phyloP scores from a whole-genome alignment of 2,329 filamentous ascomycete species.

The Macrophomina phaseolina region DNA sequence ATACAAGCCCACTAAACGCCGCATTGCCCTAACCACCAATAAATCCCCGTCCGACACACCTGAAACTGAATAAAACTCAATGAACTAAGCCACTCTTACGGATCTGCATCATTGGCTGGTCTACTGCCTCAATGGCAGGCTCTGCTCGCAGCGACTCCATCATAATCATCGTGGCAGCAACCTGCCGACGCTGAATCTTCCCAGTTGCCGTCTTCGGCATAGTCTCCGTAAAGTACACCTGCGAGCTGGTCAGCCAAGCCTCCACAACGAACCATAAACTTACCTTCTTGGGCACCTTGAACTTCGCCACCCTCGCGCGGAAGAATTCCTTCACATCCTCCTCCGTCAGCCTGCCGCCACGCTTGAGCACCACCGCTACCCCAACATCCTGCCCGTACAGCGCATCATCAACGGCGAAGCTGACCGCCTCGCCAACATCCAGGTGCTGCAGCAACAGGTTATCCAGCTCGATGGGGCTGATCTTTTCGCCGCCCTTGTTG shows the following conservation, averaged over 20 bases:
- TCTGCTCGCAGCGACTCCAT: slow-evolving; percentile 12
- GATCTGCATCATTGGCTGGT: neutral
- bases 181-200: slow-evolving; percentile 36
- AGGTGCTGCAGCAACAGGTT: slow-evolving; percentile 74
- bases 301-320: slow-evolving; percentile 70
- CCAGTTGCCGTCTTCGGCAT: slow-evolving; percentile 41
- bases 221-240: slow-evolving; percentile 63
- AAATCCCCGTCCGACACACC: too few species aligned
- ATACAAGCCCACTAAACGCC: neutral
- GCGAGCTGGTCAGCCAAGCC: neutral
- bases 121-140: neutral
- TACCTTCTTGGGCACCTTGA: slow-evolving; percentile 79
- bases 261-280: slow-evolving; percentile 31
- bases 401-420: slow-evolving; percentile 76
- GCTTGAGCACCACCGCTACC: slow-evolving; percentile 73
- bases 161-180: slow-evolving; percentile 29
- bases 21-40: neutral
- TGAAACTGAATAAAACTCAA: neutral
- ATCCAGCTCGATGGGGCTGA: slow-evolving; percentile 79
- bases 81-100: neutral
- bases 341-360: slow-evolving; percentile 55
- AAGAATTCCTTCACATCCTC: slow-evolving; percentile 69
- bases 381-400: slow-evolving; percentile 78
- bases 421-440: slow-evolving; percentile 72
- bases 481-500: slow-evolving; percentile 83